phyloP scores from a whole-genome alignment of 768 basidiomycete species.

The Mycena albidolilacea region DNA sequence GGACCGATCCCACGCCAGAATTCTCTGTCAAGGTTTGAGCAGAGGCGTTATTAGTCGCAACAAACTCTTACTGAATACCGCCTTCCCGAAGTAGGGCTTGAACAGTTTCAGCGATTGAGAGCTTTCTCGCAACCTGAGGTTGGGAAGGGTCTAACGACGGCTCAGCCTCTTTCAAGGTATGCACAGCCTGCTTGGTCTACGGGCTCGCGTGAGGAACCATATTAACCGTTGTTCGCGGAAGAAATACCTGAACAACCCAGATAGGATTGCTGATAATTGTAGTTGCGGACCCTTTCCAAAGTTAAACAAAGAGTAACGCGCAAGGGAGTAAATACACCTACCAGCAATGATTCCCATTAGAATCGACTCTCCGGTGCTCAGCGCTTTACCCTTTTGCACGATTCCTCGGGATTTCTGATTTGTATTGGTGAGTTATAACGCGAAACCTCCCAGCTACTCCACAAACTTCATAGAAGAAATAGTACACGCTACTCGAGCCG shows the following conservation, averaged over 20 bases:
- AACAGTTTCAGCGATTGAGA: constrained; percentile 77
- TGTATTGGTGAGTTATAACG: no score
- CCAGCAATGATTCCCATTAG: constrained; percentile 91
- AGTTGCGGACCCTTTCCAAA: constrained; percentile 81
- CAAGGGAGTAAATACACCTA: constrained; percentile 44
- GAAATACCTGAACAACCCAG: constrained; percentile 82
- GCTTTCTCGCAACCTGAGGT: constrained; percentile 59
- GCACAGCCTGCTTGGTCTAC: constrained; percentile 87
- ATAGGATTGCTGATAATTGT: constrained; percentile 93
- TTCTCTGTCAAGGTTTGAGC: constrained; percentile 56
- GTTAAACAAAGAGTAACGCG: constrained; percentile 13
- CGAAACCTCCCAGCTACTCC: no score
- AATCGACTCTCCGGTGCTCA: constrained; percentile 92
- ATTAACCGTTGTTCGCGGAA: neutral
- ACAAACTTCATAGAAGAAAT: constrained; percentile 84
- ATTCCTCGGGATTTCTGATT: constrained; percentile 50
- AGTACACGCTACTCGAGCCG: constrained; percentile 77
- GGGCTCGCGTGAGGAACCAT: neutral
- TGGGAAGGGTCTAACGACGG: constrained; percentile 48
- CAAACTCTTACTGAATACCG: constrained; percentile 64
- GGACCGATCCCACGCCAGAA: constrained; percentile 96
- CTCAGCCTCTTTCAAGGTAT: constrained; percentile 57
- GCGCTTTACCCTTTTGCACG: constrained; percentile 75
- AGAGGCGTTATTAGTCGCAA: neutral
- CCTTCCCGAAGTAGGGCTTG: constrained; percentile 78